Percentiles rank a stretch among this genome's conserved stretches.
These are phyloP conservation scores for Omphalotus olearius DNA, from an alignment of 1,284 basidiomycete genomes.

Conservation along the genomic window DNA sequence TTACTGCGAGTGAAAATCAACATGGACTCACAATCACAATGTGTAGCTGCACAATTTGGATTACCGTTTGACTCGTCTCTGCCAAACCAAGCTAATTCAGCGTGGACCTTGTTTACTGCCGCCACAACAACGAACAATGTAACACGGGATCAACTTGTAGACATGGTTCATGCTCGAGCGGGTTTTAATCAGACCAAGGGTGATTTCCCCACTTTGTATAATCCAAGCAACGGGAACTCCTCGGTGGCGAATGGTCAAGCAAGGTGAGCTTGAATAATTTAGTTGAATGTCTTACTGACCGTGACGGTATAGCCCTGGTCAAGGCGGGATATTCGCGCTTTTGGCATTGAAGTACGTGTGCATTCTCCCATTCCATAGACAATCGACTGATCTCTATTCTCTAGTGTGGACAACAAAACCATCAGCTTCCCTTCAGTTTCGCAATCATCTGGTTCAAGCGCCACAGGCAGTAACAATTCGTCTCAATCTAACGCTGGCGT, in stretches of 20 bases:
- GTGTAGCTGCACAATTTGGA: conserved; percentile 4
- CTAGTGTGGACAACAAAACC: neutral
- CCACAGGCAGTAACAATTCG: neutral
- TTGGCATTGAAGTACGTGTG: conserved; percentile 6
- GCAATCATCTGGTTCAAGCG: neutral
- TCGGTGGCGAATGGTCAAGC: neutral
- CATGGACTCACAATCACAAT: no score
- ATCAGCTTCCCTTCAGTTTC: neutral
- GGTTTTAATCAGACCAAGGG: conserved; percentile 1
- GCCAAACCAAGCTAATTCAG: conserved; percentile 1
- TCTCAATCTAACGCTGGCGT: neutral
- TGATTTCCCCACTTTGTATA: conserved; percentile 3
- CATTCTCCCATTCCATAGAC: neutral
- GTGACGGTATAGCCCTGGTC: conserved; percentile 2
- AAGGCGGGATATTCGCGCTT: conserved; percentile 12
- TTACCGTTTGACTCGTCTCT: conserved; percentile 1
- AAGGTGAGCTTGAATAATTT: neutral
- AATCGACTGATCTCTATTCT: neutral
- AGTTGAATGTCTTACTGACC: neutral
- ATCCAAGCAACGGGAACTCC: conserved; percentile 2
- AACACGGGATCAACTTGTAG: conserved; percentile 6
- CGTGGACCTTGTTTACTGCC: conserved; percentile 12
- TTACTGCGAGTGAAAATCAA: no score
- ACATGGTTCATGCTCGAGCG: conserved; percentile 8
- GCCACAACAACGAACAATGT: conserved; percentile 5